Evolutionary conservation across 2,329 filamentous ascomycete genomes (phyloP).

Genomic region (Chaetomium olivaceum): DNA sequence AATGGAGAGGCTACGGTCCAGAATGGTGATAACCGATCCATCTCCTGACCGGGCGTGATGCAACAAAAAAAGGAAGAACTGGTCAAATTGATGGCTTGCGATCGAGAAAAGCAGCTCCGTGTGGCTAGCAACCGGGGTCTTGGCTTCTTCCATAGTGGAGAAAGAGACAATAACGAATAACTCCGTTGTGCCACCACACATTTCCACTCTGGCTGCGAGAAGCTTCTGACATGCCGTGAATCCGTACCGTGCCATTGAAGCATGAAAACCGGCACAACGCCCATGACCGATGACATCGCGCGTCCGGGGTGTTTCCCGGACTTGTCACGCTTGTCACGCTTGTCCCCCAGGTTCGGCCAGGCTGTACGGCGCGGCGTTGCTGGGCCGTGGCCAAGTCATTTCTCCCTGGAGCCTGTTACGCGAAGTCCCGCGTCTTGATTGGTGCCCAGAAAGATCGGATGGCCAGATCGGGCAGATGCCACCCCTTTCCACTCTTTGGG

Average conservation of each 20-base stretch:
- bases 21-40: not conserved
- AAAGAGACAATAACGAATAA: too few species aligned
- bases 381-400: slow-evolving; percentile 9
- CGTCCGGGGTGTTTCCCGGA: not conserved
- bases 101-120: not conserved
- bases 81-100: not conserved
- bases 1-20: not conserved
- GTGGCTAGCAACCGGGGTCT: too few species aligned
- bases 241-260: not conserved
- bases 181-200: not conserved
- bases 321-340: too few species aligned
- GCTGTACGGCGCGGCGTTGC: not conserved
- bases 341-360: not conserved
- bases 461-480: slow-evolving; percentile 24
- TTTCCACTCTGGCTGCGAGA: not conserved
- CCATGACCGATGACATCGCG: slow-evolving; percentile 5
- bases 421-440: slow-evolving; percentile 26
- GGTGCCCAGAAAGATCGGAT: slow-evolving; percentile 29
- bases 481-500: not conserved
- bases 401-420: slow-evolving; percentile 12
- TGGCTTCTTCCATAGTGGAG: too few species aligned
- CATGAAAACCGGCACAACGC: not conserved
- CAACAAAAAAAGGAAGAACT: not conserved
- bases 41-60: not conserved
- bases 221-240: not conserved